These are phyloP conservation scores for Odonthalia washingtoniensis DNA, from an alignment of 31 red algal genomes.

Conservation along the genomic window DNA sequence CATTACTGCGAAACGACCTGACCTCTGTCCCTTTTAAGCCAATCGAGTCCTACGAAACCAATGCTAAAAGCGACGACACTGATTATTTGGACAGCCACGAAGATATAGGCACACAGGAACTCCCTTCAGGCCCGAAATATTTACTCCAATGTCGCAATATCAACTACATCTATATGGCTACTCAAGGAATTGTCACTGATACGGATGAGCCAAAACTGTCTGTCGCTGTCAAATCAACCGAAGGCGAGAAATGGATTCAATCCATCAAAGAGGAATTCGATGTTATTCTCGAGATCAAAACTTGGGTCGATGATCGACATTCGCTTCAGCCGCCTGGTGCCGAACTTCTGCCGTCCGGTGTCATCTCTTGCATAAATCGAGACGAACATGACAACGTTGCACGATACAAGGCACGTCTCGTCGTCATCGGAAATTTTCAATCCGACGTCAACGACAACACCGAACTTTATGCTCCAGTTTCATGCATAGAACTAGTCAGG, in stretches of 20 bases:
- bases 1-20: too few relatives aligned
- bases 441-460: not conserved
- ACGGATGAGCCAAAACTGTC: not conserved
- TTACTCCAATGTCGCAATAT: not conserved
- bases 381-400: not conserved
- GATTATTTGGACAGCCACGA: not conserved
- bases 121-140: not conserved
- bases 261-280: slow-evolving; percentile 23
- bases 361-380: slow-evolving; percentile 33
- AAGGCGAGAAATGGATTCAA: slow-evolving; percentile 12
- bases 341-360: slow-evolving; percentile 14
- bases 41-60: not conserved
- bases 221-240: slow-evolving; percentile 31
- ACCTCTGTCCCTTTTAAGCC: too few relatives aligned
- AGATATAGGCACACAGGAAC: not conserved
- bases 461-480: slow-evolving; percentile 30
- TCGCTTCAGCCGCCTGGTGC: not conserved
- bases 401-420: slow-evolving; percentile 38
- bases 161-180: not conserved
- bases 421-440: slow-evolving; percentile 43
- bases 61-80: not conserved
- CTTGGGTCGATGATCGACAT: not conserved
- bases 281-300: not conserved
- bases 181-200: not conserved
- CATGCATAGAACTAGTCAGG: not conserved